Conservation (phyloP, 768 basidiomycete genomes). For the Nidularia sp. region DNA sequence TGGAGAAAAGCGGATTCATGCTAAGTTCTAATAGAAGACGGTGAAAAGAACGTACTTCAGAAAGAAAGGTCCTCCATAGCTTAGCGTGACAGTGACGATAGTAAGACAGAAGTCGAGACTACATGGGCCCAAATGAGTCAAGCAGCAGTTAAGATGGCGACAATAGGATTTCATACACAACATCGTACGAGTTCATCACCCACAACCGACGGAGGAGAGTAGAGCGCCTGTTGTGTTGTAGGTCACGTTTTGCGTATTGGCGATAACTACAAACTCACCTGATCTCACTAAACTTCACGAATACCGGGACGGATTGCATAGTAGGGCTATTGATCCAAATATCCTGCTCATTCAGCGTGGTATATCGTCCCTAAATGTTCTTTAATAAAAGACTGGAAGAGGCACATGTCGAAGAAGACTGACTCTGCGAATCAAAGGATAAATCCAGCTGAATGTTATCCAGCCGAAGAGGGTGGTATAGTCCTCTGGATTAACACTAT, state of each 20-base stretch:
- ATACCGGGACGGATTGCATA: slow-evolving; percentile 62
- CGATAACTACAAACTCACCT: slow-evolving; percentile 18
- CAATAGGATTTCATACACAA: background rate
- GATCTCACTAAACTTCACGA: slow-evolving; percentile 42
- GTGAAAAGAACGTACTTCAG: slow-evolving; percentile 49
- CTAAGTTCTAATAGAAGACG: background rate
- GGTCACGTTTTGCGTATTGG: background rate
- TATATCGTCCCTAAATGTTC: slow-evolving; percentile 32
- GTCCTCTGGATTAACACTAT: slow-evolving; percentile 65
- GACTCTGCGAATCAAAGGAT: slow-evolving; percentile 54
- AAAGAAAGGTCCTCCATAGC: slow-evolving; percentile 83
- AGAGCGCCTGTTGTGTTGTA: slow-evolving; percentile 19
- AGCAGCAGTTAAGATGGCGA: background rate
- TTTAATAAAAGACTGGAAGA: background rate
- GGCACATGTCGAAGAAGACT: slow-evolving; percentile 5
- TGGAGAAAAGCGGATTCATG: background rate
- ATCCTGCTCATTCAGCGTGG: slow-evolving; percentile 65
- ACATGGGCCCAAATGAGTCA: slow-evolving; percentile 2
- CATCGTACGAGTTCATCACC: slow-evolving; percentile 37
- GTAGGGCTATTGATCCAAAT: slow-evolving; percentile 72
- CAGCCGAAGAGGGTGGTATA: slow-evolving; percentile 71
- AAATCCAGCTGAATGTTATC: slow-evolving; percentile 71
- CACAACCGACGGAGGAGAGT: slow-evolving; percentile 40
- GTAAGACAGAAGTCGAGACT: slow-evolving; percentile 69
- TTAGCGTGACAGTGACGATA: slow-evolving; percentile 64